phyloP scores from a whole-genome alignment of 2,329 filamentous ascomycete genomes.

The Alternaria hordeiaustralica region DNA sequence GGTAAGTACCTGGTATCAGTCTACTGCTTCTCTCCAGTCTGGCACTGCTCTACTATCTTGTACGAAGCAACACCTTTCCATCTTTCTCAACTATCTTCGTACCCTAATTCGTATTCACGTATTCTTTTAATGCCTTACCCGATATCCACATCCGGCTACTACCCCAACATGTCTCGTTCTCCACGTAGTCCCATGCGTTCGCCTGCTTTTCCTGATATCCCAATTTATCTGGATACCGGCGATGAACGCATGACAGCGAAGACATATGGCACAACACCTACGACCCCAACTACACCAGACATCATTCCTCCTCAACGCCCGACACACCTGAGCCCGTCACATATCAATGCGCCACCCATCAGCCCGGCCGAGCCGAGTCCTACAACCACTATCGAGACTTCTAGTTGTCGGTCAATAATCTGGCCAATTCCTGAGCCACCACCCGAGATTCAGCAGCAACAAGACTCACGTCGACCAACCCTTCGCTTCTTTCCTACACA shows the following conservation, averaged over 20 bases:
- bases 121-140: slow-evolving; percentile 28
- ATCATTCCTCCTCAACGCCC: not conserved
- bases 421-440: slow-evolving; percentile 30
- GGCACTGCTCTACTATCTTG: slow-evolving; percentile 2
- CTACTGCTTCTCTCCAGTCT: slow-evolving; percentile 13
- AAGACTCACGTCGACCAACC: slow-evolving; percentile 4
- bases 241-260: slow-evolving; percentile 18
- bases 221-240: slow-evolving; percentile 32
- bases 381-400: slow-evolving; percentile 28
- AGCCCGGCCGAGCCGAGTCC: slow-evolving; percentile 13
- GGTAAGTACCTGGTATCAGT: slow-evolving; percentile 18
- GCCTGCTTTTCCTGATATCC: slow-evolving; percentile 31
- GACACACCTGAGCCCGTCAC: slow-evolving; percentile 1
- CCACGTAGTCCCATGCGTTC: slow-evolving; percentile 18
- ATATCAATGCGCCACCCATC: not conserved
- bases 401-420: slow-evolving; percentile 19
- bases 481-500: slow-evolving; percentile 26
- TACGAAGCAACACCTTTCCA: not conserved
- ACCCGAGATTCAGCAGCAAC: slow-evolving; percentile 20
- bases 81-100: not conserved
- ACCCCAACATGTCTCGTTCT: slow-evolving; percentile 8
- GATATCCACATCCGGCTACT: slow-evolving; percentile 9
- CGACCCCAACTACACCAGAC: slow-evolving; percentile 30
- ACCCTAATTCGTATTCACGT: not conserved
- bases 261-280: slow-evolving; percentile 30